A percentile compares a stretch with the other conserved stretches of the same genome.
Conservation (phyloP, 345 rosid species). For the Anastatica hierochuntica region DNA sequence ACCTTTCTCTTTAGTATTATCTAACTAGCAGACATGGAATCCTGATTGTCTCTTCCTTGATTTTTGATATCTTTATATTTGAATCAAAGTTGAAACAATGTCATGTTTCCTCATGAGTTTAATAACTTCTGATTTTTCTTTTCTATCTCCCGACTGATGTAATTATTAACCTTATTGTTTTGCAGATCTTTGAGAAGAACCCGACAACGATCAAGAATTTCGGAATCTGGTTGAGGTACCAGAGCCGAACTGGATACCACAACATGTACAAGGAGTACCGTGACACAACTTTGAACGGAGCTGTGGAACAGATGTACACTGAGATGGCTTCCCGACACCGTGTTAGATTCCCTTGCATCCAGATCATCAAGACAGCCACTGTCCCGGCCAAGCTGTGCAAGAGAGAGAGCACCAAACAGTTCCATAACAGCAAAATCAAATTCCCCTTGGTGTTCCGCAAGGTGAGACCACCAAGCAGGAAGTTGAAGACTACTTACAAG, state of each 20-base stretch:
- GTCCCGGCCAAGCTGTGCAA: slow-evolving; percentile 54
- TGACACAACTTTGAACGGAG: slow-evolving; percentile 58
- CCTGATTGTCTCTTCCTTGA: not conserved
- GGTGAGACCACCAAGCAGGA: slow-evolving; percentile 62
- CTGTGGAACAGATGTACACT: slow-evolving; percentile 55
- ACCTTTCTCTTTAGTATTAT: too few relatives aligned
- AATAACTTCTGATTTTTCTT: not conserved
- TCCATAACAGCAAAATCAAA: slow-evolving; percentile 59
- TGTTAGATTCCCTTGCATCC: slow-evolving; percentile 61
- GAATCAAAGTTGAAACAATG: not conserved
- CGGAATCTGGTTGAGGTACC: slow-evolving; percentile 61
- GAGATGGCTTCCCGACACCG: slow-evolving; percentile 71
- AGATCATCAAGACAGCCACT: slow-evolving; percentile 59
- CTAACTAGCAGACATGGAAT: not conserved
- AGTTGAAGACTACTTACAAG: slow-evolving; percentile 63
- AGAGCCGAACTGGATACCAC: slow-evolving; percentile 58
- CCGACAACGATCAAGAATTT: slow-evolving; percentile 52
- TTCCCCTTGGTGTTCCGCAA: slow-evolving; percentile 55
- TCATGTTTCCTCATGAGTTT: not conserved
- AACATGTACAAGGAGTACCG: slow-evolving; percentile 62
- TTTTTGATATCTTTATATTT: not conserved
- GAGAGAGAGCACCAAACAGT: slow-evolving; percentile 61
- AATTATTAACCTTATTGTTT: not conserved
- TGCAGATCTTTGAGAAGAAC: slow-evolving; percentile 52
- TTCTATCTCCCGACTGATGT: too few relatives aligned